Evolutionary conservation across 2,329 filamentous ascomycete genomes (phyloP).

Genomic region (Ophiostoma angusticollis): DNA sequence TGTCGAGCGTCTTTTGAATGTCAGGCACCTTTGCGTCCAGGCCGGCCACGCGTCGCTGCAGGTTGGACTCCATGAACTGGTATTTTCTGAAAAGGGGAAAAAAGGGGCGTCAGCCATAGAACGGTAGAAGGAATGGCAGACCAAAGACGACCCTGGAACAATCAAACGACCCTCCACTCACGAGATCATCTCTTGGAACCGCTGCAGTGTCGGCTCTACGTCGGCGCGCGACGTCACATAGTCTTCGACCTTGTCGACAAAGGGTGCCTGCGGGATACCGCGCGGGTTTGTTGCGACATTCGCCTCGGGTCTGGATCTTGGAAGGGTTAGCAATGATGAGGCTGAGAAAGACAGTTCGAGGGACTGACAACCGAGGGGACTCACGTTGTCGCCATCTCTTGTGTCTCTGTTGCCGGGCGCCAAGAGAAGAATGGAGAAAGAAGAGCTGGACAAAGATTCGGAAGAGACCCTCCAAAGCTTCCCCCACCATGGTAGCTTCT

Average conservation of each 20-base stretch:
- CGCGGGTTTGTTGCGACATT: slow-evolving; percentile 57
- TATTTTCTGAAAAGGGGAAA: slow-evolving; percentile 57
- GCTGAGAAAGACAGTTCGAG: no score
- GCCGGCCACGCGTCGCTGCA: slow-evolving; percentile 67
- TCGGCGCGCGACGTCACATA: slow-evolving; percentile 68
- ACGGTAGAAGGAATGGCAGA: background rate
- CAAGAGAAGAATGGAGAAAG: no score
- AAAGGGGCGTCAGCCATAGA: background rate
- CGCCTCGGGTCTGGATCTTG: background rate
- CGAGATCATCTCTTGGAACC: slow-evolving; percentile 91
- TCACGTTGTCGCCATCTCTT: no score
- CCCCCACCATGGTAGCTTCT: no score
- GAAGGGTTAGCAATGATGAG: no score
- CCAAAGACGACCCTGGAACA: background rate
- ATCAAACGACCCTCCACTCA: slow-evolving; percentile 32
- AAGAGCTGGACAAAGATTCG: no score
- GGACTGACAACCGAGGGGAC: no score
- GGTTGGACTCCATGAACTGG: slow-evolving; percentile 97
- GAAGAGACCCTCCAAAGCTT: no score
- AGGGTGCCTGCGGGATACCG: slow-evolving; percentile 72
- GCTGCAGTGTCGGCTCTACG: slow-evolving; percentile 68
- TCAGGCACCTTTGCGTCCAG: slow-evolving; percentile 93
- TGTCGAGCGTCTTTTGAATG: slow-evolving; percentile 90
- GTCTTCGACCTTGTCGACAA: slow-evolving; percentile 80
- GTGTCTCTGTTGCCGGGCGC: no score